These are phyloP conservation scores for Echites panduratus DNA, from an alignment of 257 asterid genomes.

Conservation along the genomic window DNA sequence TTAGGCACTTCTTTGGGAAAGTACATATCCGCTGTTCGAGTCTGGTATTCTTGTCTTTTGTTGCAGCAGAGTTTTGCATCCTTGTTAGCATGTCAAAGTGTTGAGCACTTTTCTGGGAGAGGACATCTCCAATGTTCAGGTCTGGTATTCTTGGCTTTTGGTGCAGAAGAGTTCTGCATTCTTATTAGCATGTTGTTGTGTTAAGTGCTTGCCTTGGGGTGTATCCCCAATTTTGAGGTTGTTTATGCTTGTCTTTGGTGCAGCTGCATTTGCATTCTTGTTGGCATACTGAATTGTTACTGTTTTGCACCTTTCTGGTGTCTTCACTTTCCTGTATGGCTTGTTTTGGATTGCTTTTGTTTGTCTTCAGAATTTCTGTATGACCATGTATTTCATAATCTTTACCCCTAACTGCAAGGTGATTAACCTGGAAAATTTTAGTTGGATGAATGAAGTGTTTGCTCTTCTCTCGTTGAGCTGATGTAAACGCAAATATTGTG, in stretches of 20 bases:
- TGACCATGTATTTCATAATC: too few species aligned
- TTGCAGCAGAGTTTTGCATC: background rate
- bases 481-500: constrained; percentile 66
- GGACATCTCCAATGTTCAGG: too few species aligned
- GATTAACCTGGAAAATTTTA: constrained; percentile 11
- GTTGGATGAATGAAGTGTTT: constrained; percentile 50
- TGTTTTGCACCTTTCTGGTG: background rate
- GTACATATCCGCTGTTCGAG: too few species aligned
- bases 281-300: background rate
- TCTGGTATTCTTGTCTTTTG: too few species aligned
- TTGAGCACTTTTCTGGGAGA: background rate
- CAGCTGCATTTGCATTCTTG: too few species aligned
- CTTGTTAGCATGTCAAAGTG: constrained; percentile 8
- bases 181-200: constrained; percentile 11
- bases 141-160: too few species aligned
- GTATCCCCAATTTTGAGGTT: too few species aligned
- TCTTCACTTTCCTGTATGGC: background rate
- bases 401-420: constrained; percentile 10
- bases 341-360: constrained; percentile 5
- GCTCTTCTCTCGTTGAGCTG: constrained; percentile 77
- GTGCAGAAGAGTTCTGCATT: background rate
- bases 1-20: background rate
- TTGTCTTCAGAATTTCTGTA: constrained; percentile 3
- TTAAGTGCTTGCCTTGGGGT: background rate
- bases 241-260: too few species aligned